Evolutionary conservation across 495 filamentous ascomycete species (phyloP), one percentile per base, ranked within the genome.

Genomic region (Cercophora newfieldiana): DNA sequence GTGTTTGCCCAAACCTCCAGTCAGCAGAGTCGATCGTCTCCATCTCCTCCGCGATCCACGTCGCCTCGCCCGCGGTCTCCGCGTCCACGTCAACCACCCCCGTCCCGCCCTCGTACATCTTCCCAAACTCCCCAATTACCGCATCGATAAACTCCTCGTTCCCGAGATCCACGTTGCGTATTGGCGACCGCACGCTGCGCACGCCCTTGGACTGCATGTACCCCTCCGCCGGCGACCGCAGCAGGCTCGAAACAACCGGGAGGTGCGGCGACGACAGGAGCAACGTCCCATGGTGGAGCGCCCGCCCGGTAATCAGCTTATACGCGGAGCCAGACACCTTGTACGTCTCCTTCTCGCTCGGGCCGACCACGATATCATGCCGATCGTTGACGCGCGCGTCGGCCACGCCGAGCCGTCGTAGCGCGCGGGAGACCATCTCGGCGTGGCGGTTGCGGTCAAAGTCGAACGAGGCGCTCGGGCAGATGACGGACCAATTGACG

Each of bases 311-410:
- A 3, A 90, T 97, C 12, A 98, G 78, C 75, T 97, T 98, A 78
- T 95, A 98, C 19, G 95, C 95, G 1, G 91, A 95, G 1, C 95
- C 95, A 0, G 92, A 96, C 3, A 97, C 80, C 76, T 99, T 99
- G 68, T 87, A 87, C 3, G 88, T 66, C 14, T 58, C 58, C 4
- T 56, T 56, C 14, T 21, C 50, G 33, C 25, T 61, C 16, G 75
- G 64, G 69, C 89, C 86, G 19, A 96, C 77, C 22, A 97, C 93
- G 69, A 99, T 97, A 71, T 99, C 95, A 73, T 98, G 95, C 61
- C 95, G 83, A 73, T 90, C 87, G 72, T 98, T 97, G 66, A 98
- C 95, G 57, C 83, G 79, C 5, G 85, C 68, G 7, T 76, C 70
- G 0, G 69, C 66, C 0, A 83, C 76, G 1, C 80, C 85, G 65